Base-by-base conservation (phyloP, 208 protist species). In the Endotrypanum monterogeii region DNA sequence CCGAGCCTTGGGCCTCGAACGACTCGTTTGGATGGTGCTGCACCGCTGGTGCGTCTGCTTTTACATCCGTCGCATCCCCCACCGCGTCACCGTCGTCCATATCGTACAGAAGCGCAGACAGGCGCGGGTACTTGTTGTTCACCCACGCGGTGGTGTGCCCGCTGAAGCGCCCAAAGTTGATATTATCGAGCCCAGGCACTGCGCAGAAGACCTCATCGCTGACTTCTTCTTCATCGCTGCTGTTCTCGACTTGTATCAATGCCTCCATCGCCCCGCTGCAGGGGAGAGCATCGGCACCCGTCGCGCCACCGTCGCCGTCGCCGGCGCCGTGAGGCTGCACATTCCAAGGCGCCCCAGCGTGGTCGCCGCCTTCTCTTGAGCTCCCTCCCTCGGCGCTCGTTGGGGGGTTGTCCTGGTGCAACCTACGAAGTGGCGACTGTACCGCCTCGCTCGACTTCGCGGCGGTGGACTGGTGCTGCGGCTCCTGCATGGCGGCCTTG, bases 161-260 rank as follows among this genome's bases (percentile, higher is more conserved):
- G 67, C 86, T 87, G 73, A 95, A 91, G 58, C 87, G 87, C 30
- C 92, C 92, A 67, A 86, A 95, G 80, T 96, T 96, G 62, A 95
- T 95, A 72, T 89, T 88, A 69, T 96, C 92, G 30, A 96, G 85
- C 1, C 89, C 89, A 3, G 89, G 89, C 30, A 94, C 82, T 9
- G 88, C 87, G 67, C 90, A 94, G 20, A 96, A 71, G 35, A 96
- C 78, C 71, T 96, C 92, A 32, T 91, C 83, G n/a, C 69, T 71
- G 28, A 71, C 58, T 30, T 94, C 84, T 18, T 88, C 61, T 20
- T 84, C 37, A 39, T 62, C n/a, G 16, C 56, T 11, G 41, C 32
- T 32, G 54, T 67, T n/a, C 8, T 63, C 39, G 23, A 58, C 68
- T 18, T 37, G 46, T 44, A 39, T 48, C 35, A 44, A 18, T 8